Base-by-base conservation (phyloP, 441 rosid genomes). In the Croton setiger region DNA sequence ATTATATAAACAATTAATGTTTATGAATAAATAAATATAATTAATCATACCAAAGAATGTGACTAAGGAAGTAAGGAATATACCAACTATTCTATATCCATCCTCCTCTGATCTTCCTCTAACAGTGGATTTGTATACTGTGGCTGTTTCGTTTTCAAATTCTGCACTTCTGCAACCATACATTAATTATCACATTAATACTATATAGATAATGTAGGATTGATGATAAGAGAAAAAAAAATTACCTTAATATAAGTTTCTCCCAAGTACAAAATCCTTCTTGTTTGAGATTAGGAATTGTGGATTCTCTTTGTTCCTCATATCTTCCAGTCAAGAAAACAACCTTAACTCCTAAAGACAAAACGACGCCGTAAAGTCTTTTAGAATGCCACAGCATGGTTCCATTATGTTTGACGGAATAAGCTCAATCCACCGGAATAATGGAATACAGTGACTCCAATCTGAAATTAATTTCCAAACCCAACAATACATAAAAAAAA, bases 41-140 rank as follows among this genome's bases (percentile, higher is more conserved):
- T n/a, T n/a, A n/a, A n/a, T n/a, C n/a, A n/a, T n/a, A n/a, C n/a
- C n/a, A n/a, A n/a, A n/a, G n/a, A n/a, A n/a, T n/a, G n/a, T n/a
- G n/a, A n/a, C n/a, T n/a, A n/a, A n/a, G n/a, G n/a, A n/a, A n/a
- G n/a, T n/a, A n/a, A n/a, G n/a, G n/a, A n/a, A n/a, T n/a, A n/a
- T 88, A 2, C 91, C 91, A 18, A 83, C 60, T 54, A 88, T 82
- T 14, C 82, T 74, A 61, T 82, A 80, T 41, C 90, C 89, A 15
- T 62, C 61, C 56, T 48, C 53, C 74, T 27, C 80, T 0, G 86
- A 75, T 67, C 61, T 57, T 70, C 31, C 68, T 72, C 93, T 84
- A 64, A 60, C 68, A 23, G 10, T 66, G 20, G 85, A 79, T 76
- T 86, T 88, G 78, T 74, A 75, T 44, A 1, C 41, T 4, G 53